phyloP scores from a whole-genome alignment of 1,284 basidiomycete genomes.

The Leccinum cinnamomeum region DNA sequence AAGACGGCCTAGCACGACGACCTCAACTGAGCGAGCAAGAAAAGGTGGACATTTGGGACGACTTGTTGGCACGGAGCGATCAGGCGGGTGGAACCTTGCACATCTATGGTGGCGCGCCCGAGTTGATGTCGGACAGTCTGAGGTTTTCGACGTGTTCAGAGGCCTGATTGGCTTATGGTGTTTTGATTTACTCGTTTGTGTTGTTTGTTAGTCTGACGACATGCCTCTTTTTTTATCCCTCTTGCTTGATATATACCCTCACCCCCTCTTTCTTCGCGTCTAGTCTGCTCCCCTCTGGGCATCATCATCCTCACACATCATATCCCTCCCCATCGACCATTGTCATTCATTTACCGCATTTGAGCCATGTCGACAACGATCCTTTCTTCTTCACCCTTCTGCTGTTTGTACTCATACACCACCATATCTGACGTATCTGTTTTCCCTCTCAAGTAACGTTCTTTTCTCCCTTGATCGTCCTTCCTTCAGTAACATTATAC shows the following conservation, averaged over 20 bases:
- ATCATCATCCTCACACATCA: no score
- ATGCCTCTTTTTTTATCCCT: neutral
- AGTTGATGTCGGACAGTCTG: conserved; percentile 46
- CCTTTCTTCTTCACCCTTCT: neutral
- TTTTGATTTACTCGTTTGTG: neutral
- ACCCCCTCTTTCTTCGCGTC: neutral
- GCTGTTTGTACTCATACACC: conserved; percentile 16
- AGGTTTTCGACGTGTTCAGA: conserved; percentile 38
- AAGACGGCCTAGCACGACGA: conserved; percentile 28
- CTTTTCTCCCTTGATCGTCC: neutral
- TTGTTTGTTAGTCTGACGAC: neutral
- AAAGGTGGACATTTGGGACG: conserved; percentile 70
- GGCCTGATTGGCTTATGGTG: conserved; percentile 1
- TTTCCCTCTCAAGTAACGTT: neutral
- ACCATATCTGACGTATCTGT: conserved; percentile 12
- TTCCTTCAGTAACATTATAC: conserved; percentile 3
- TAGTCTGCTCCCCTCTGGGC: no score
- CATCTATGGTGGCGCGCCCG: conserved; percentile 38
- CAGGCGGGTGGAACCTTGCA: conserved; percentile 69
- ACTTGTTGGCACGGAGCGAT: conserved; percentile 60
- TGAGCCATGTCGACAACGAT: no score
- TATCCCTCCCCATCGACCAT: no score
- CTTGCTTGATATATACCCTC: neutral
- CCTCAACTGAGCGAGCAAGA: conserved; percentile 57
- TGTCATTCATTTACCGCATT: no score